These are phyloP conservation scores for Oryza nivara DNA, from an alignment of 176 grass and related monocot species.

Conservation along the genomic window DNA sequence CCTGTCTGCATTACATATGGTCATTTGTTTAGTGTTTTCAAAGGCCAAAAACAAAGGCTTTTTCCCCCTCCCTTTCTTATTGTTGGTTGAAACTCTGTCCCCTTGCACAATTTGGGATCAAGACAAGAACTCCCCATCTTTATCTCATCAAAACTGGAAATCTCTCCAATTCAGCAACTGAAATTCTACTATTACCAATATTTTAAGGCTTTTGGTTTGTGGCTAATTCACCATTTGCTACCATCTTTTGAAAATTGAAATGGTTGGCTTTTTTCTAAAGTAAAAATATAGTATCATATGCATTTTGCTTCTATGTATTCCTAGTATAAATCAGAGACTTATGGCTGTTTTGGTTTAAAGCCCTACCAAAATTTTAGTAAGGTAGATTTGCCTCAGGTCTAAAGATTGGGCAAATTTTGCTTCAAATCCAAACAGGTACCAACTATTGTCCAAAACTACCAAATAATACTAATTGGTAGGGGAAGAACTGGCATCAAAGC, in stretches of 20 bases:
- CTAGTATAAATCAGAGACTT: background rate
- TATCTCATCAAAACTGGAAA: background rate
- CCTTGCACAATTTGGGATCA: slow-evolving; percentile 24
- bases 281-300: background rate
- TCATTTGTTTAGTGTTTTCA: slow-evolving; percentile 7
- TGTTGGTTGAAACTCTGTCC: slow-evolving; percentile 36
- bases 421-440: too few species aligned
- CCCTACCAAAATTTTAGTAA: too few species aligned
- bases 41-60: slow-evolving; percentile 42
- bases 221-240: background rate
- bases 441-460: too few species aligned
- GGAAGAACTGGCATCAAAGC: too few species aligned
- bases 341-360: too few species aligned
- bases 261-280: background rate
- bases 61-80: background rate
- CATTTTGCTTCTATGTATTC: background rate
- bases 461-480: too few species aligned
- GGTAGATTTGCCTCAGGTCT: too few species aligned
- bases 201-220: background rate
- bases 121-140: background rate
- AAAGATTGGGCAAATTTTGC: too few species aligned
- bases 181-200: background rate
- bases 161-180: background rate
- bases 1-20: slow-evolving; percentile 11
- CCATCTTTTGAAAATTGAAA: background rate